Conservation (phyloP, 176 grass and related monocot genomes). For the Areca catechu region DNA sequence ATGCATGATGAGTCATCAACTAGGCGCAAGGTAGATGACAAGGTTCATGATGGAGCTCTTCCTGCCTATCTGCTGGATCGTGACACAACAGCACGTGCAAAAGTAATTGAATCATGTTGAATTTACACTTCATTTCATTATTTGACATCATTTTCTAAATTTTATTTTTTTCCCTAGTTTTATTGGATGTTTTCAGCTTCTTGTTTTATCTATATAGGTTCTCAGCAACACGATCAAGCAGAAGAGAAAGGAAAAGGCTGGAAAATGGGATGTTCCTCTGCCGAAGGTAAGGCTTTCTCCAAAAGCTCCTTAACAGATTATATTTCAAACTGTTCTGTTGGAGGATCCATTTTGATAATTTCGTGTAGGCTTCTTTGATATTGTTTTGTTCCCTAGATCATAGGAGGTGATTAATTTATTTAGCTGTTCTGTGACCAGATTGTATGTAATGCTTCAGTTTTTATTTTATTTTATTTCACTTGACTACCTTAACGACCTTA, state of each 20-base stretch:
- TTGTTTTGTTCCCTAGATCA: no score
- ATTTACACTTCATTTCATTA: background rate
- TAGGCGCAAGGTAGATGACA: slow-evolving; percentile 56
- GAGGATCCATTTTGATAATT: no score
- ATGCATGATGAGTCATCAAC: slow-evolving; percentile 86
- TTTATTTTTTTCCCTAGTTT: slow-evolving; percentile 1
- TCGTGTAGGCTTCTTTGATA: no score
- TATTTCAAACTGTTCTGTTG: no score
- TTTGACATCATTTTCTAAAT: background rate
- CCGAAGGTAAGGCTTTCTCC: slow-evolving; percentile 45
- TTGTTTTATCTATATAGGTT: slow-evolving; percentile 23
- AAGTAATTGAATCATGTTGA: slow-evolving; percentile 30
- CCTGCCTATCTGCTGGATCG: slow-evolving; percentile 87
- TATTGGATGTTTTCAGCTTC: background rate
- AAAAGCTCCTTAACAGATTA: slow-evolving; percentile 5
- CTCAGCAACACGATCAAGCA: slow-evolving; percentile 95
- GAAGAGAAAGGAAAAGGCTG: slow-evolving; percentile 82
- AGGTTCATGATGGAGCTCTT: slow-evolving; percentile 69
- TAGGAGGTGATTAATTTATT: no score
- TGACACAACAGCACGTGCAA: slow-evolving; percentile 61
- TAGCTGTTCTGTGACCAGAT: no score
- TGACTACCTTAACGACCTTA: no score
- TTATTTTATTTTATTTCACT: no score
- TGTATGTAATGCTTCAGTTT: no score
- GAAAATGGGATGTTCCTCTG: slow-evolving; percentile 90